Evolutionary conservation across 2,329 filamentous ascomycete species (phyloP).

Genomic region (Purpureocillium takamizusanense): DNA sequence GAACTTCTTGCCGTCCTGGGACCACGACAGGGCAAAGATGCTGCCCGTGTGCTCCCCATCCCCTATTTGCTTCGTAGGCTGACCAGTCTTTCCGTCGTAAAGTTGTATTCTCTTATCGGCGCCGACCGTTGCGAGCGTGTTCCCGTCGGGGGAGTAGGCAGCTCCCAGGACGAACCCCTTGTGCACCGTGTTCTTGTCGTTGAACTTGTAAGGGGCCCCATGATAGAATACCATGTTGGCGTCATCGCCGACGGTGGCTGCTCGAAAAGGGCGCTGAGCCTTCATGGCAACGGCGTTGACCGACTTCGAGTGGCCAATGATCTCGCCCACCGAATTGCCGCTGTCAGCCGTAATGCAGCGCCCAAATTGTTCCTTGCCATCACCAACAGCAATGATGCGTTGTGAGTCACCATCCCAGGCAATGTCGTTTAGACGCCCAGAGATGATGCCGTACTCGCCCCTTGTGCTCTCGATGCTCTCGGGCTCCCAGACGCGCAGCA

Average conservation of each 20-base stretch:
- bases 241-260: constrained; percentile 87
- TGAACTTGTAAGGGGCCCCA: constrained; percentile 93
- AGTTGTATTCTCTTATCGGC: constrained; percentile 90
- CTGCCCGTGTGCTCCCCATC: constrained; percentile 84
- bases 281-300: constrained; percentile 89
- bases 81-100: constrained; percentile 93
- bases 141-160: constrained; percentile 84
- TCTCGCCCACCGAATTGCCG: constrained; percentile 91
- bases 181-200: constrained; percentile 72
- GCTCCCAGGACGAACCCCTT: constrained; percentile 83
- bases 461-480: constrained; percentile 79
- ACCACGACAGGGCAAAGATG: constrained; percentile 88
- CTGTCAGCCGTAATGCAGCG: constrained; percentile 93
- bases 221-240: constrained; percentile 86
- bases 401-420: constrained; percentile 97
- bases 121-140: constrained; percentile 73
- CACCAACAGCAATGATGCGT: constrained; percentile 89
- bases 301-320: constrained; percentile 80
- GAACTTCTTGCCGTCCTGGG: constrained; percentile 73
- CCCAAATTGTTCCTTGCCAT: constrained; percentile 88
- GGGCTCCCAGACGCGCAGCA: constrained; percentile 87
- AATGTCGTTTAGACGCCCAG: constrained; percentile 89
- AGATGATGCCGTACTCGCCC: constrained; percentile 90
- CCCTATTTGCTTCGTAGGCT: constrained; percentile 67
- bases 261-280: constrained; percentile 81